Evolutionary conservation across 345 rosid species (phyloP).

Genomic region (Aegle marmelos): DNA sequence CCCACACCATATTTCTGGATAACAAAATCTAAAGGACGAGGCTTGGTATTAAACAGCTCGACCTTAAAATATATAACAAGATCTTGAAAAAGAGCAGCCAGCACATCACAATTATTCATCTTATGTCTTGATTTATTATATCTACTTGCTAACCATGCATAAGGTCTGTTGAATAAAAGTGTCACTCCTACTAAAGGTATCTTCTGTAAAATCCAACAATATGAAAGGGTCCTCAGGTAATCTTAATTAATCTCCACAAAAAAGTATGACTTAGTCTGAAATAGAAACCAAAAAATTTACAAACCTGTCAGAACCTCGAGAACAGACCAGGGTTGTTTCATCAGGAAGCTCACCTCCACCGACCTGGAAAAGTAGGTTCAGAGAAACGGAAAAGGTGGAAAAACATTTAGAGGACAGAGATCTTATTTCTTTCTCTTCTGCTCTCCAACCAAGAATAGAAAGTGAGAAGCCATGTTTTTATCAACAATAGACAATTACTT

Average conservation of each 20-base stretch:
- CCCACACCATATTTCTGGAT: slow-evolving; percentile 7
- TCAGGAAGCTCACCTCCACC: slow-evolving; percentile 92
- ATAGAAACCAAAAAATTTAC: slow-evolving; percentile 10
- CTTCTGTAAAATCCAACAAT: slow-evolving; percentile 6
- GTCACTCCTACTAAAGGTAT: neutral
- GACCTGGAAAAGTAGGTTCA: slow-evolving; percentile 48
- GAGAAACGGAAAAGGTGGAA: slow-evolving; percentile 9
- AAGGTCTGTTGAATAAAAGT: neutral
- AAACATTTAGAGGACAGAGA: slow-evolving; percentile 1
- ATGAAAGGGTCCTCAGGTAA: slow-evolving; percentile 2
- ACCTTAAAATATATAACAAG: neutral
- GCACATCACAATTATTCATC: neutral
- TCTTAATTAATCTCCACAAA: slow-evolving; percentile 8
- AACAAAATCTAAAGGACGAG: neutral
- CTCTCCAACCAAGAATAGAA: slow-evolving; percentile 2
- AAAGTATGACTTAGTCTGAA: neutral
- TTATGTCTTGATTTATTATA: neutral
- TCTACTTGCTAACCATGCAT: neutral
- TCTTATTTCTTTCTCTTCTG: neutral
- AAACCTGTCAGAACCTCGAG: slow-evolving; percentile 96
- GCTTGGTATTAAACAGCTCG: neutral
- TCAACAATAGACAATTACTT: neutral
- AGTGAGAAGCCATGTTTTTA: neutral
- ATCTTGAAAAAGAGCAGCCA: neutral
- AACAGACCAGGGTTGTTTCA: slow-evolving; percentile 78